Conservation (phyloP, 2,329 filamentous ascomycete genomes). For the Arthrocladium fulminans region DNA sequence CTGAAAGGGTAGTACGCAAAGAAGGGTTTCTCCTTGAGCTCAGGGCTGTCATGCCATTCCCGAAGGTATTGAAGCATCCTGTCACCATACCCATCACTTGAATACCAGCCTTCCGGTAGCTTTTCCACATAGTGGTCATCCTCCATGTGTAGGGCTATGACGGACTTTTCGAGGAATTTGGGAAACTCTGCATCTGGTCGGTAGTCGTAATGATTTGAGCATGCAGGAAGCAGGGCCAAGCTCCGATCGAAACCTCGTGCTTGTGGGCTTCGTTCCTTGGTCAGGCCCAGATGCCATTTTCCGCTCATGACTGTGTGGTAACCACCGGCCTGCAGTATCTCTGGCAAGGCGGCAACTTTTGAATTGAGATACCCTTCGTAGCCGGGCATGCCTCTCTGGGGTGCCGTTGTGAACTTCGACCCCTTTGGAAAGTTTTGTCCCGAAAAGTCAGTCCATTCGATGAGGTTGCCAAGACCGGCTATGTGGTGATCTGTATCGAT, state of each 20-base stretch:
- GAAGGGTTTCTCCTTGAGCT: conserved; percentile 36
- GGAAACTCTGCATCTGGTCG: conserved; percentile 36
- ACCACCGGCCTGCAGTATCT: conserved; percentile 49
- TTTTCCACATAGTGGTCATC: conserved; percentile 38
- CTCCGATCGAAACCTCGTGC: conserved; percentile 51
- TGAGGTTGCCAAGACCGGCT: conserved; percentile 48
- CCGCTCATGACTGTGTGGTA: conserved; percentile 54
- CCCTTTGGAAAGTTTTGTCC: conserved; percentile 46
- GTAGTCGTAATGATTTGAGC: conserved; percentile 50
- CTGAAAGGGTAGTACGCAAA: conserved; percentile 43
- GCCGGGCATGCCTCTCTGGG: conserved; percentile 50
- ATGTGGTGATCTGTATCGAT: conserved; percentile 25
- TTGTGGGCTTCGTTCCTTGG: conserved; percentile 47
- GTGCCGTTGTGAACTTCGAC: conserved; percentile 43
- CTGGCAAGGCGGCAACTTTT: conserved; percentile 49
- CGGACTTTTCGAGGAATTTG: conserved; percentile 33
- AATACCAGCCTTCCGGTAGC: conserved; percentile 46
- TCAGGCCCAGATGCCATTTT: conserved; percentile 56
- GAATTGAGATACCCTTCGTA: conserved; percentile 58
- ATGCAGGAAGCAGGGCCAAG: conserved; percentile 53
- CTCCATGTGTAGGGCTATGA: conserved; percentile 39
- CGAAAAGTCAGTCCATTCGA: conserved; percentile 46
- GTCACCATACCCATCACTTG: conserved; percentile 44
- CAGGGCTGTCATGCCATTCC: conserved; percentile 37
- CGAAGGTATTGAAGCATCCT: conserved; percentile 45